Percentiles rank a stretch among this genome's conserved stretches.
Conservation (phyloP, 805 yeast genomes). For the Hanseniaspora thailandica region DNA sequence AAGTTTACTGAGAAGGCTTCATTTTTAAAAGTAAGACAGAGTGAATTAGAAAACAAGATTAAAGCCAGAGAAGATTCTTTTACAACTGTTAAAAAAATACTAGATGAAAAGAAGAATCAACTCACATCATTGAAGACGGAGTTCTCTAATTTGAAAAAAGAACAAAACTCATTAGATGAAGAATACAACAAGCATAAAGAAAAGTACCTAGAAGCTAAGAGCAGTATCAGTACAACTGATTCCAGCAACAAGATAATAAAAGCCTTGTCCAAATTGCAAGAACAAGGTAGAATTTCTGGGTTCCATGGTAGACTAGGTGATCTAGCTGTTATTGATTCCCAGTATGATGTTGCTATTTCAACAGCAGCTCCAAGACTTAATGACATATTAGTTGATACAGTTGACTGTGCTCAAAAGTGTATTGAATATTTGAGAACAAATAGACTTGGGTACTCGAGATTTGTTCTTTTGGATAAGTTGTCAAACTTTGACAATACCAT, state of each 20-base stretch:
- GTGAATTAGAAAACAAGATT: conserved; percentile 36
- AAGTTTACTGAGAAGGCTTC: conserved; percentile 34
- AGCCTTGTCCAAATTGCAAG: conserved; percentile 55
- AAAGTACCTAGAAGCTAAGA: conserved; percentile 53
- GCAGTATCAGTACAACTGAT: conserved; percentile 43
- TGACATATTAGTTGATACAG: conserved; percentile 81
- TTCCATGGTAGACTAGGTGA: conserved; percentile 87
- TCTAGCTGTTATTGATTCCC: conserved; percentile 77
- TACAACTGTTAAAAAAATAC: too few relatives aligned
- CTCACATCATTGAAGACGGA: conserved; percentile 67
- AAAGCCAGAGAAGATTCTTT: conserved; percentile 32
- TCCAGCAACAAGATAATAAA: conserved; percentile 64
- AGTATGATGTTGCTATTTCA: conserved; percentile 84
- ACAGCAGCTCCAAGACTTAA: conserved; percentile 88
- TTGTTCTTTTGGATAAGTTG: conserved; percentile 67
- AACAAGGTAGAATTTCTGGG: conserved; percentile 73
- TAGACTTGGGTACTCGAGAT: conserved; percentile 78
- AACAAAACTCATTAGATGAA: conserved; percentile 44
- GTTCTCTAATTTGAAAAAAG: conserved; percentile 41
- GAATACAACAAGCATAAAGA: conserved; percentile 46
- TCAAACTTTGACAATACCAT: conserved; percentile 47
- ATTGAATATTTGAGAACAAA: conserved; percentile 73
- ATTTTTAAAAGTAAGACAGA: conserved; percentile 32
- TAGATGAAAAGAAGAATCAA: too few relatives aligned
- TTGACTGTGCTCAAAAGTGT: conserved; percentile 60